A percentile compares a stretch with the other conserved stretches of the same genome.
These are phyloP conservation scores for Penicillium sp. DNA, from an alignment of 2,329 filamentous ascomycete species.

Conservation along the genomic window DNA sequence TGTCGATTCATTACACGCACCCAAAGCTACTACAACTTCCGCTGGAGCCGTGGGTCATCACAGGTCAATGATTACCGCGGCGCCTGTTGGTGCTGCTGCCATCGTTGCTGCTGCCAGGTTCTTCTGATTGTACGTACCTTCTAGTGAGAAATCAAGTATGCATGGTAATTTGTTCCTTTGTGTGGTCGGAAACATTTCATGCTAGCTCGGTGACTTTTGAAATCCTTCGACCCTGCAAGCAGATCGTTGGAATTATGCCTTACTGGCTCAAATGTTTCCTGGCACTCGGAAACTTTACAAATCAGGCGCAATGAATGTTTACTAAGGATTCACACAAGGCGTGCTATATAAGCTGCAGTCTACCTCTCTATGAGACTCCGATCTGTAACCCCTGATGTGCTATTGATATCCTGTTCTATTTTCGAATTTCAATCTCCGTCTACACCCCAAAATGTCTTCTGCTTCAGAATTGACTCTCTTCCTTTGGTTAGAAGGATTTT, in stretches of 20 bases:
- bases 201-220: neutral
- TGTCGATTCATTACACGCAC: neutral
- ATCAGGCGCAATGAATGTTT: neutral
- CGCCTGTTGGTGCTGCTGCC: slow-evolving; percentile 2
- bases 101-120: neutral
- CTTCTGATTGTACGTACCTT: neutral
- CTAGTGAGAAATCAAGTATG: too few species aligned
- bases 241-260: neutral
- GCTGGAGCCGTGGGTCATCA: neutral
- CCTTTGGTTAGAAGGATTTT: neutral
- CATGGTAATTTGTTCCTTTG: too few species aligned
- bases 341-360: too few species aligned
- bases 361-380: too few species aligned
- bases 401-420: too few species aligned
- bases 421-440: too few species aligned
- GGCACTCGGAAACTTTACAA: neutral
- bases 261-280: neutral
- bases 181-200: neutral
- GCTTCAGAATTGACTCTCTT: neutral
- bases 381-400: too few species aligned
- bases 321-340: too few species aligned
- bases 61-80: slow-evolving; percentile 7
- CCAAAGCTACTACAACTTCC: slow-evolving; percentile 4
- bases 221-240: neutral
- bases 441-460: neutral